These are phyloP conservation scores for Phoenix roebelenii DNA, from an alignment of 176 grass and related monocot genomes.

Conservation along the genomic window DNA sequence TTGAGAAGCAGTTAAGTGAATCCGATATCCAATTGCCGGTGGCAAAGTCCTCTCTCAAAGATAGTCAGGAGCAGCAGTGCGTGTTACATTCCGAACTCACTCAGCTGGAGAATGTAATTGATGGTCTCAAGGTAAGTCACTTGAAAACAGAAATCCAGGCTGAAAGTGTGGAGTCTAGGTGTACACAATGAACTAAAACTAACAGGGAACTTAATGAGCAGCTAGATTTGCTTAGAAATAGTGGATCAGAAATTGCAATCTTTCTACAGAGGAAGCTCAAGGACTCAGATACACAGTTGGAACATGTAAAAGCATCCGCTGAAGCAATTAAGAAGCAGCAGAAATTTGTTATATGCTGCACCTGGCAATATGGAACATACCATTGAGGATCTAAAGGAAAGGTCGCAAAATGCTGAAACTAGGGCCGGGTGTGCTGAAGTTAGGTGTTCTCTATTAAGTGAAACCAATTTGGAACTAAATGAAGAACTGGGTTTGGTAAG, in stretches of 20 bases:
- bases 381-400: conserved; percentile 73
- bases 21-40: conserved; percentile 37
- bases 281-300: conserved; percentile 62
- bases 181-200: conserved; percentile 34
- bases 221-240: conserved; percentile 32
- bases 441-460: conserved; percentile 48
- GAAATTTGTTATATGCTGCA: conserved; percentile 49
- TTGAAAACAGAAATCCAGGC: conserved; percentile 50
- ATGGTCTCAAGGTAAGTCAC: conserved; percentile 45
- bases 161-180: conserved; percentile 54
- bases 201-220: conserved; percentile 52
- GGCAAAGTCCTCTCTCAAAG: conserved; percentile 31
- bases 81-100: conserved; percentile 24
- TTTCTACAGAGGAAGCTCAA: conserved; percentile 51
- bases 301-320: conserved; percentile 72
- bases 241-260: conserved; percentile 32
- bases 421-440: conserved; percentile 63
- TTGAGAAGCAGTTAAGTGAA: conserved; percentile 38
- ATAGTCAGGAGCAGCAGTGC: conserved; percentile 38
- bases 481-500: conserved; percentile 76
- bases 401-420: conserved; percentile 57
- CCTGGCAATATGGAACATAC: conserved; percentile 70
- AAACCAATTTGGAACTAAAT: conserved; percentile 78
- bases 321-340: conserved; percentile 69
- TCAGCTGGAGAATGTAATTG: conserved; percentile 41